Evolutionary conservation across 768 basidiomycete genomes (phyloP).

Genomic region (Suillus sp.): DNA sequence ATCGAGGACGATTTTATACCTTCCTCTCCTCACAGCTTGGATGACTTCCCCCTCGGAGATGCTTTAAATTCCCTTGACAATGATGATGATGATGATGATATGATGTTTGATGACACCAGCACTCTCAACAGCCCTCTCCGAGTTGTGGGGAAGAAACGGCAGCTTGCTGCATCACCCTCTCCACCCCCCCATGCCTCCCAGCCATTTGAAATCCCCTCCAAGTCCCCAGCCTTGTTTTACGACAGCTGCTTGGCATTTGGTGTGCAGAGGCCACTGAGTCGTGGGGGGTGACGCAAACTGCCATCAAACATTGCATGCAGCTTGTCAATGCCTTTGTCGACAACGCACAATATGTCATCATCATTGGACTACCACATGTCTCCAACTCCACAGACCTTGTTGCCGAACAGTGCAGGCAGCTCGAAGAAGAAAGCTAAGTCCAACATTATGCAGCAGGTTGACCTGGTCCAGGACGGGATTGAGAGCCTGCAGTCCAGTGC

Average conservation of each 20-base stretch:
- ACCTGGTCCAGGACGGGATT: background rate
- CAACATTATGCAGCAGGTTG: background rate
- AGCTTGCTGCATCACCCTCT: background rate
- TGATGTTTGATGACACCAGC: background rate
- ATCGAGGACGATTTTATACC: too few relatives aligned
- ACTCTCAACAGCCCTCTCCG: background rate
- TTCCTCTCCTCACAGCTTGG: too few relatives aligned
- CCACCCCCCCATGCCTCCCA: background rate
- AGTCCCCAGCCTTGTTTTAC: background rate
- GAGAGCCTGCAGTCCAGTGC: background rate
- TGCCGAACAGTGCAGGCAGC: background rate
- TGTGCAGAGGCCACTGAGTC: background rate
- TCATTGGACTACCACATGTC: background rate
- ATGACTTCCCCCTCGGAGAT: background rate
- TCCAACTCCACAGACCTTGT: background rate
- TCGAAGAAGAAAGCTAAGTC: background rate
- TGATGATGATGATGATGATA: background rate
- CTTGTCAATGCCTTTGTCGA: background rate
- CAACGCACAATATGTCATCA: background rate
- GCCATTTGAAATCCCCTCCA: background rate
- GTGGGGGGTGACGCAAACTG: background rate
- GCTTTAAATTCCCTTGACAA: background rate
- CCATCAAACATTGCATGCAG: background rate
- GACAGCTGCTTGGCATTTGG: background rate
- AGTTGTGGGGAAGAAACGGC: background rate